A percentile compares a stretch with the other conserved stretches of the same genome.
Conservation (phyloP, 441 rosid species). For the Capsella rubella region DNA sequence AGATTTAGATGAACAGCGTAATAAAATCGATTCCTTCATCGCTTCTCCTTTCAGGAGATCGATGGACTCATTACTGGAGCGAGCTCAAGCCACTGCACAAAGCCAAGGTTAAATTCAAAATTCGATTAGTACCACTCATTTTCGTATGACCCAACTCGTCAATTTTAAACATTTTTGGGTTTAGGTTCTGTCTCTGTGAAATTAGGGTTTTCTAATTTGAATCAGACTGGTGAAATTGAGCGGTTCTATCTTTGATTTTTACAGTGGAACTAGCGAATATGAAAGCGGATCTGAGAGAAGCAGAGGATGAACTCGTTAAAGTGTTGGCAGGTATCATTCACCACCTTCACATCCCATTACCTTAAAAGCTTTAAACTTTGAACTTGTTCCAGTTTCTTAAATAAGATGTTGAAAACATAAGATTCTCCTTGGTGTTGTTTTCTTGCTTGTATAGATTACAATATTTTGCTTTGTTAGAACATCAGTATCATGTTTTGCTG, state of each 20-base stretch:
- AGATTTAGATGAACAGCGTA: constrained; percentile 52
- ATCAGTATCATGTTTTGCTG: constrained; percentile 15
- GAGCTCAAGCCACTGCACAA: constrained; percentile 54
- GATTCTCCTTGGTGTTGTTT: constrained; percentile 3
- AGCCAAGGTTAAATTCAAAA: constrained; percentile 54
- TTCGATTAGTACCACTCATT: neutral
- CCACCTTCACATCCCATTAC: constrained; percentile 15
- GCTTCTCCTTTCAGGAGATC: constrained; percentile 56
- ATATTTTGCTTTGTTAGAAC: neutral
- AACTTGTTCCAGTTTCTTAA: neutral
- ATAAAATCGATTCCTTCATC: constrained; percentile 55
- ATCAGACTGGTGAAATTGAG: constrained; percentile 24
- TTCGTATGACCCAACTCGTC: constrained; percentile 19
- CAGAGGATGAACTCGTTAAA: constrained; percentile 80
- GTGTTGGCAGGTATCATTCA: constrained; percentile 65
- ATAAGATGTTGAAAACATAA: neutral
- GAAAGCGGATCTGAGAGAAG: constrained; percentile 71
- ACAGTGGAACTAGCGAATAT: constrained; percentile 61
- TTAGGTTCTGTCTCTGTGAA: constrained; percentile 15
- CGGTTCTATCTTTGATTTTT: constrained; percentile 3
- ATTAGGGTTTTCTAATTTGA: constrained; percentile 42
- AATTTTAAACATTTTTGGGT: constrained; percentile 4
- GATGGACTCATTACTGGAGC: constrained; percentile 54
- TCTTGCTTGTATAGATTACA: neutral
- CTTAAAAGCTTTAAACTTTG: constrained; percentile 16